These are phyloP conservation scores for Phialocephala subalpina DNA, from an alignment of 2,329 filamentous ascomycete species.

Conservation along the genomic window DNA sequence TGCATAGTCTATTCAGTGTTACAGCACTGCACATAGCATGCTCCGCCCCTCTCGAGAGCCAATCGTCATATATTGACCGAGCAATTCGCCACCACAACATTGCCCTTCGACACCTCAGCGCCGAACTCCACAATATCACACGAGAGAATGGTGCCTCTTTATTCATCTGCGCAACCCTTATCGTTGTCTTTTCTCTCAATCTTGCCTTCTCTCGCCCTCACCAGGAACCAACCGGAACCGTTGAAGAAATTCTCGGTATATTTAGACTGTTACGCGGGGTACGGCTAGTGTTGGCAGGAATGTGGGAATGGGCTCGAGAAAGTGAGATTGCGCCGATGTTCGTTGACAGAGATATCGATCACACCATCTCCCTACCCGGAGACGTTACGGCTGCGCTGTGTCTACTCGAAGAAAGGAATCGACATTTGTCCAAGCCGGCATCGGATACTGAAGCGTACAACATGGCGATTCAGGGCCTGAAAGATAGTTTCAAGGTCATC, in stretches of 20 bases:
- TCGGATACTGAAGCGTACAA: neutral
- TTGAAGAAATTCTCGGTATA: conserved; percentile 8
- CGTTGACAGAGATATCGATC: neutral
- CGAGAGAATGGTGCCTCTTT: conserved; percentile 7
- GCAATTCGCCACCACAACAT: conserved; percentile 16
- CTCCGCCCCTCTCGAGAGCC: conserved; percentile 1
- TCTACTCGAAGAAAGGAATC: conserved; percentile 16
- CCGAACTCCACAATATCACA: conserved; percentile 6
- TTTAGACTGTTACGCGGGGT: conserved; percentile 3
- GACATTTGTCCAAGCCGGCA: neutral
- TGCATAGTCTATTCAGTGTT: conserved; percentile 16
- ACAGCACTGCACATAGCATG: conserved; percentile 11
- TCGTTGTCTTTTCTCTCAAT: conserved; percentile 6
- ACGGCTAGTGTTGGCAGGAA: neutral
- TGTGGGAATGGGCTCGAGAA: conserved; percentile 2
- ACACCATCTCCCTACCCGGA: neutral
- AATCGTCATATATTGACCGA: conserved; percentile 13
- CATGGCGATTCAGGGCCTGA: conserved; percentile 5
- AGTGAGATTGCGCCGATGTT: conserved; percentile 10
- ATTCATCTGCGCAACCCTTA: conserved; percentile 10
- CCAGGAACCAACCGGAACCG: neutral
- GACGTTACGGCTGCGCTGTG: neutral
- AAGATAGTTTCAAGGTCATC: conserved; percentile 1
- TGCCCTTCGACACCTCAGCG: conserved; percentile 12
- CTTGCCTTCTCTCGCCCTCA: neutral